Percentiles rank a stretch among this genome's conserved stretches.
Conservation (phyloP, 768 basidiomycete genomes). For the Rhizopogon roseolus region DNA sequence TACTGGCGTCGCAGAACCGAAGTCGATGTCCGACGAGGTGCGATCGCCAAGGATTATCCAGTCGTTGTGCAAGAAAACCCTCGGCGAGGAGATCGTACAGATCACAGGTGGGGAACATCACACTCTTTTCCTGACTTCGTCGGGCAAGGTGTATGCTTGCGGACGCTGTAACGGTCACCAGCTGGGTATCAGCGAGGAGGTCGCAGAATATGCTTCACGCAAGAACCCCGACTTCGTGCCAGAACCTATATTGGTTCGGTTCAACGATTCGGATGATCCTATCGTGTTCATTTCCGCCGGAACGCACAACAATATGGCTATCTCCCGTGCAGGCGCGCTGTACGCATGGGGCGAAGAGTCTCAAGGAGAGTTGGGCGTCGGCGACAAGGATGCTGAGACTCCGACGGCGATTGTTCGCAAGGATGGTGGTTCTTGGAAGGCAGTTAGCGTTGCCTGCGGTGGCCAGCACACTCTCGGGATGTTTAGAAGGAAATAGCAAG, state of each 20-base stretch:
- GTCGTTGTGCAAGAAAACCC: constrained; percentile 54
- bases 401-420: constrained; percentile 66
- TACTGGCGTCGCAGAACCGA: constrained; percentile 43
- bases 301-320: constrained; percentile 66
- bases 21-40: constrained; percentile 46
- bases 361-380: constrained; percentile 70
- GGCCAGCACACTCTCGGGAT: constrained; percentile 76
- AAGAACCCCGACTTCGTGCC: constrained; percentile 53
- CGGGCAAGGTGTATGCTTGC: constrained; percentile 81
- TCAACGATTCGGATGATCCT: constrained; percentile 61
- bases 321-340: constrained; percentile 62
- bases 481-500: constrained; percentile 52
- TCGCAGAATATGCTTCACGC: constrained; percentile 58
- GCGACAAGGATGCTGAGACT: constrained; percentile 55
- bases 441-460: constrained; percentile 55
- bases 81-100: constrained; percentile 59
- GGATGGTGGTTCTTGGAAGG: constrained; percentile 66
- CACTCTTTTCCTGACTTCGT: constrained; percentile 79
- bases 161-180: constrained; percentile 84
- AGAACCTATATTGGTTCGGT: constrained; percentile 60
- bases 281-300: constrained; percentile 65
- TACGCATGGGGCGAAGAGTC: constrained; percentile 79
- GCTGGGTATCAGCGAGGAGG: constrained; percentile 68
- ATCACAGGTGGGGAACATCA: constrained; percentile 87
- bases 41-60: constrained; percentile 61